These are phyloP conservation scores for Saussurea involucrata DNA, from an alignment of 129 eudicot species.

Conservation along the genomic window DNA sequence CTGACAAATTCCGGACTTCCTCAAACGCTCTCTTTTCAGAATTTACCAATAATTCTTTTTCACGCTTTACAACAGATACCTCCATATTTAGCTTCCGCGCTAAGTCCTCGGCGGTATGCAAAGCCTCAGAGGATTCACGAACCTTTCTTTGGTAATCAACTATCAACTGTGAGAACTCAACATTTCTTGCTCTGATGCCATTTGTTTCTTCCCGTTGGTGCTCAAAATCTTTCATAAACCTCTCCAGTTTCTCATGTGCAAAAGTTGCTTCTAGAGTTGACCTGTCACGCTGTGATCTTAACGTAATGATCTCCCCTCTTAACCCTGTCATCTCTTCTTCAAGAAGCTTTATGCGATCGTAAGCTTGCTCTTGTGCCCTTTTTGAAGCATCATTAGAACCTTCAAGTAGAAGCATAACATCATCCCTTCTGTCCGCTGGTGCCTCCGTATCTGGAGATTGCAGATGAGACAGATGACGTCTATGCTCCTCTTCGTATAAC, in stretches of 20 bases:
- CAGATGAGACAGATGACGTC: constrained; percentile 37
- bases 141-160: constrained; percentile 79
- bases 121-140: constrained; percentile 72
- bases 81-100: constrained; percentile 86
- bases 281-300: constrained; percentile 75
- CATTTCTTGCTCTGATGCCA: constrained; percentile 63
- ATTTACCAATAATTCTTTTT: constrained; percentile 62
- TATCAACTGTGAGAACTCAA: constrained; percentile 79
- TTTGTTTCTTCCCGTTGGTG: constrained; percentile 74
- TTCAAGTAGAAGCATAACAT: constrained; percentile 44
- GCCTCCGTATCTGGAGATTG: constrained; percentile 25
- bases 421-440: constrained; percentile 43
- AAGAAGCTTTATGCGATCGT: constrained; percentile 51
- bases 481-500: constrained; percentile 83
- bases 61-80: constrained; percentile 73
- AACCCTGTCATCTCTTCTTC: constrained; percentile 65
- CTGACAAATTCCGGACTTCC: constrained; percentile 77
- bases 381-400: constrained; percentile 50
- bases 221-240: constrained; percentile 73
- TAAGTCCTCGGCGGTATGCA: constrained; percentile 63
- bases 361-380: constrained; percentile 55
- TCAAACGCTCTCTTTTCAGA: constrained; percentile 90
- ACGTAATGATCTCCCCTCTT: constrained; percentile 55
- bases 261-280: constrained; percentile 59
- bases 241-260: constrained; percentile 69